Evolutionary conservation across 257 asterid species (phyloP).

Genomic region (Linaria vulgaris): DNA sequence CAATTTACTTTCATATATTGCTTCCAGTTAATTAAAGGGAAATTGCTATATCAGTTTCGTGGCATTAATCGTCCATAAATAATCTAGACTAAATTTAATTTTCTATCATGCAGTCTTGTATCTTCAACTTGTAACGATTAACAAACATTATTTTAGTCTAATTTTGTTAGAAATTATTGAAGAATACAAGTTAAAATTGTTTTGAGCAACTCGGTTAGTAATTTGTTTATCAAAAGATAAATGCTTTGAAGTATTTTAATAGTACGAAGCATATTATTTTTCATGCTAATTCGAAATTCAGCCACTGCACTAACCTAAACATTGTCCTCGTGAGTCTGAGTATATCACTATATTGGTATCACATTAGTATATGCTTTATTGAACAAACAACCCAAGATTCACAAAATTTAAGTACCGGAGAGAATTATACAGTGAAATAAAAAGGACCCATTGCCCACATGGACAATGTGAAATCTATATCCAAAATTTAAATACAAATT

Average conservation of each 20-base stretch:
- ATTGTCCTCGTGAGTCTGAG: not conserved
- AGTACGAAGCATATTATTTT: too few relatives aligned
- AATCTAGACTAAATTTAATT: not conserved
- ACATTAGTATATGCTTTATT: not conserved
- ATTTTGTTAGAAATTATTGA: too few relatives aligned
- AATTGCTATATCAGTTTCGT: too few relatives aligned
- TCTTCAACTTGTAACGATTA: too few relatives aligned
- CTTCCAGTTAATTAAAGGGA: too few relatives aligned
- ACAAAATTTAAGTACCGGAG: not conserved
- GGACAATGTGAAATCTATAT: not conserved
- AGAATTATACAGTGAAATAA: not conserved
- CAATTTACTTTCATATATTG: too few relatives aligned
- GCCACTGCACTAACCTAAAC: conserved; percentile 11
- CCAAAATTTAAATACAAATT: not conserved
- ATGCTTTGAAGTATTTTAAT: not conserved
- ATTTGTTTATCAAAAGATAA: not conserved
- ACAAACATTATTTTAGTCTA: too few relatives aligned
- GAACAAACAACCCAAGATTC: not conserved
- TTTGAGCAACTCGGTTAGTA: too few relatives aligned
- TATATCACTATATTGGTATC: conserved; percentile 15
- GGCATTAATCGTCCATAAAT: too few relatives aligned
- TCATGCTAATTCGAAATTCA: not conserved
- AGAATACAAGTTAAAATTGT: too few relatives aligned
- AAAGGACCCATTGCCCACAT: not conserved
- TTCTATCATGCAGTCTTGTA: not conserved